These are phyloP conservation scores for Strobilomyces dryophilus DNA, from an alignment of 768 basidiomycete species.

Conservation along the genomic window DNA sequence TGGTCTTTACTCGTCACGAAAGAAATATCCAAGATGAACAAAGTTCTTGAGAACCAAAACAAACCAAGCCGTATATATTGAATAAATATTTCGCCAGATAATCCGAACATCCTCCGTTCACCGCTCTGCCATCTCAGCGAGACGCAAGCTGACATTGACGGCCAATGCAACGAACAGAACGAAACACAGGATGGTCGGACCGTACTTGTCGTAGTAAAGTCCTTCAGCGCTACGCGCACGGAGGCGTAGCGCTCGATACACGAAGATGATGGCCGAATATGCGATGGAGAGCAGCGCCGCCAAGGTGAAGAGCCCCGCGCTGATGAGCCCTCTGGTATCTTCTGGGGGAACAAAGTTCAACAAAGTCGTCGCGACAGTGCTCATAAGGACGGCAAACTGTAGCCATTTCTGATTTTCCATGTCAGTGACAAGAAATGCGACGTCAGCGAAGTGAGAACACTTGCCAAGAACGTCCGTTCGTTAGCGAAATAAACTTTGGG, in stretches of 20 bases:
- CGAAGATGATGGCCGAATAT: constrained; percentile 80
- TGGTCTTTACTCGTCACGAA: neutral
- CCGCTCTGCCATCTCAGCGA: constrained; percentile 45
- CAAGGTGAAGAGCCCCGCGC: constrained; percentile 84
- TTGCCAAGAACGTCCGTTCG: constrained; percentile 89
- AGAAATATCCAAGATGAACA: neutral
- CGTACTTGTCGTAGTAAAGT: constrained; percentile 86
- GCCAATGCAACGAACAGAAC: constrained; percentile 66
- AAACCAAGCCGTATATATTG: neutral
- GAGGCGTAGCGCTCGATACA: constrained; percentile 67
- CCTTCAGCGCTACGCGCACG: constrained; percentile 71
- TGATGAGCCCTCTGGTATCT: constrained; percentile 75
- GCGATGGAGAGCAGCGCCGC: constrained; percentile 86
- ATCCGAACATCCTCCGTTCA: neutral
- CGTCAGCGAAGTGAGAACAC: constrained; percentile 29
- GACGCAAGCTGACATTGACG: constrained; percentile 70
- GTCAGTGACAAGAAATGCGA: neutral
- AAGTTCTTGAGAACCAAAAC: neutral
- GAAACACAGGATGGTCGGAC: constrained; percentile 71
- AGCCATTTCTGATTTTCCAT: constrained; percentile 70
- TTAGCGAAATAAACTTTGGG: constrained; percentile 98
- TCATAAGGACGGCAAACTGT: constrained; percentile 81
- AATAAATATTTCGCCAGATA: neutral
- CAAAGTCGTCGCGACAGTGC: constrained; percentile 84
- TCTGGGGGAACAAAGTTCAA: constrained; percentile 78